These are phyloP conservation scores for Panaeolus papilionaceus DNA, from an alignment of 768 basidiomycete genomes.

Conservation along the genomic window DNA sequence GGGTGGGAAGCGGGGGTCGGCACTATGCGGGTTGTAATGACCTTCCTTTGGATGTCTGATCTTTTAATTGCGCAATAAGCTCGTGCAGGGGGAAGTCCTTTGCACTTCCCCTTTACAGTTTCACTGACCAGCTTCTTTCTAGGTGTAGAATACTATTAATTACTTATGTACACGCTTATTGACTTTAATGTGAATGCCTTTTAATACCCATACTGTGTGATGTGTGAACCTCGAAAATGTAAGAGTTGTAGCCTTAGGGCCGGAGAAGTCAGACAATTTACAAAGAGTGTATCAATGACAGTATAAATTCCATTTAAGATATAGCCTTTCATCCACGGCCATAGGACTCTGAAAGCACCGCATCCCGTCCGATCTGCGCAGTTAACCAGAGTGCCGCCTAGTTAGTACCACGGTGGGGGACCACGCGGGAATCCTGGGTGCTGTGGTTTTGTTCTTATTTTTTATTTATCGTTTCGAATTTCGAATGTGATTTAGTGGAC, in stretches of 20 bases:
- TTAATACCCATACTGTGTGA: background rate
- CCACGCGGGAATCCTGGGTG: conserved; percentile 65
- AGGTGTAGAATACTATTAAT: background rate
- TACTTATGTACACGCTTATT: background rate
- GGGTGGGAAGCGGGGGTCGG: conserved; percentile 75
- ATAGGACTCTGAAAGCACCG: conserved; percentile 59
- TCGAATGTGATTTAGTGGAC: conserved; percentile 29
- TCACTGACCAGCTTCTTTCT: background rate
- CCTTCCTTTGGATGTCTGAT: conserved; percentile 95
- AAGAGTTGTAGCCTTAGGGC: background rate
- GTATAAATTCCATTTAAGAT: conserved; percentile 24
- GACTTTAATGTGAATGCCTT: background rate
- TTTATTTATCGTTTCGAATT: conserved; percentile 15
- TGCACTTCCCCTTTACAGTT: background rate
- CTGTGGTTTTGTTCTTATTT: conserved; percentile 46
- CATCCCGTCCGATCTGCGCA: conserved; percentile 70
- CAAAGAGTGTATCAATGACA: conserved; percentile 10
- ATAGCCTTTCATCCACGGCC: conserved; percentile 42
- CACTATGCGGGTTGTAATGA: conserved; percentile 69
- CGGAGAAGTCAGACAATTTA: conserved; percentile 11
- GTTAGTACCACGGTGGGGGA: conserved; percentile 73
- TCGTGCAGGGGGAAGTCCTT: background rate
- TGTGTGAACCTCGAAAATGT: background rate
- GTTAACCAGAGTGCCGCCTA: conserved; percentile 67
- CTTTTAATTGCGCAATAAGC: conserved; percentile 26